Conservation (phyloP, 2,329 filamentous ascomycete species). For the Stachybotrys chlorohalonatus region DNA sequence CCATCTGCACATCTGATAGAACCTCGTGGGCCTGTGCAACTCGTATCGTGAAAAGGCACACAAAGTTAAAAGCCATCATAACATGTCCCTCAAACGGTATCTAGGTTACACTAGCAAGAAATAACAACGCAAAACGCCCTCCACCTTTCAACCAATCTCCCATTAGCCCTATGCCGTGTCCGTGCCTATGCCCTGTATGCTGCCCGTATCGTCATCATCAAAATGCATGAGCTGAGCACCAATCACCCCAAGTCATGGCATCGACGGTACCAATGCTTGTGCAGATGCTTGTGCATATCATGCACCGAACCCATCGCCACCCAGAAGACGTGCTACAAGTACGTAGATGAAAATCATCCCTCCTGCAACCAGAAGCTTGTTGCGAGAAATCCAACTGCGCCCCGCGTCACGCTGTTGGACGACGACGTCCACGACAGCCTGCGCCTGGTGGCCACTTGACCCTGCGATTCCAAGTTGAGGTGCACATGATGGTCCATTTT, state of each 20-base stretch:
- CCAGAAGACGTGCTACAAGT: slow-evolving; percentile 65
- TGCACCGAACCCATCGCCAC: slow-evolving; percentile 25
- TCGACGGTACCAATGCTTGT: neutral
- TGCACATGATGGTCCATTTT: slow-evolving; percentile 43
- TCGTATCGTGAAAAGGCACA: neutral
- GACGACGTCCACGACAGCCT: slow-evolving; percentile 68
- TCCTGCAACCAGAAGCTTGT: slow-evolving; percentile 68
- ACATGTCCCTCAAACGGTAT: neutral
- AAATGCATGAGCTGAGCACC: neutral
- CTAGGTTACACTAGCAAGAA: neutral
- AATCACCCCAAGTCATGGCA: neutral
- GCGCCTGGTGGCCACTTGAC: slow-evolving; percentile 53
- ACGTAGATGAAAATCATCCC: slow-evolving; percentile 74
- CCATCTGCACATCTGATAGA: too few species aligned
- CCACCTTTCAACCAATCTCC: neutral
- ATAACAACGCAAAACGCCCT: neutral
- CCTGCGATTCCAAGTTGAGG: slow-evolving; percentile 49
- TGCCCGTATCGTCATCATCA: neutral
- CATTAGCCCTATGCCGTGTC: neutral
- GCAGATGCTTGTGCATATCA: neutral
- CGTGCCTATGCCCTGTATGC: neutral
- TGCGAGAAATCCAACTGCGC: slow-evolving; percentile 70
- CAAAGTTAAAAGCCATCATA: neutral
- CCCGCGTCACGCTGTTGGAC: slow-evolving; percentile 71
- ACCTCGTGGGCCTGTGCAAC: neutral